These are phyloP conservation scores for Paraurostyla sp. DNA, from an alignment of 73 alveolate species.

Conservation along the genomic window DNA sequence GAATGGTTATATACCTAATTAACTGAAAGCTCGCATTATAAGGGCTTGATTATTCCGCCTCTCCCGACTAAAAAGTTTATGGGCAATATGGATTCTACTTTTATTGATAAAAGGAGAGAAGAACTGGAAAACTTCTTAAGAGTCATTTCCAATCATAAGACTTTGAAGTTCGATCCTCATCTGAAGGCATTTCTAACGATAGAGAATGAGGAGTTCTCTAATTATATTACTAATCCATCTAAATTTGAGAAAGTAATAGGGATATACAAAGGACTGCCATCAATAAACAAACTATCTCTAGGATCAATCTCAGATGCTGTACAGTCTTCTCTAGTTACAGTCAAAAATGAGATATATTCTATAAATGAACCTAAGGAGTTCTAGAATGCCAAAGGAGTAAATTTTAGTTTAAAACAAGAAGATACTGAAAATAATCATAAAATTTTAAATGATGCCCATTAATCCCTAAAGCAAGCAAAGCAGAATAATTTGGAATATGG, in stretches of 20 bases:
- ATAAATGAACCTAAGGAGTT: slow-evolving; percentile 23
- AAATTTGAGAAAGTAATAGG: slow-evolving; percentile 35
- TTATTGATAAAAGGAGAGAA: slow-evolving; percentile 54
- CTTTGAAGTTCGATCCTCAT: slow-evolving; percentile 4
- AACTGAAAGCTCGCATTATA: slow-evolving; percentile 42
- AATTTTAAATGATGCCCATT: not conserved
- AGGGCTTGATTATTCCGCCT: slow-evolving; percentile 70
- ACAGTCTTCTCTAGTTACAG: slow-evolving; percentile 7
- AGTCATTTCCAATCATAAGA: not conserved
- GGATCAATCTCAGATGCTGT: slow-evolving; percentile 46
- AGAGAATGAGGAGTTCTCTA: slow-evolving; percentile 3
- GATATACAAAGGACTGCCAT: not conserved
- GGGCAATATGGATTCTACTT: slow-evolving; percentile 39
- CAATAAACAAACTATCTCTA: not conserved
- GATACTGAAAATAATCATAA: not conserved
- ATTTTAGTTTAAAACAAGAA: not conserved
- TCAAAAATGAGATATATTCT: not conserved
- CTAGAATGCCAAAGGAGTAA: not conserved
- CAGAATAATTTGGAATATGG: not conserved
- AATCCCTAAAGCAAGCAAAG: not conserved
- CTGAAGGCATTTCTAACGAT: slow-evolving; percentile 16
- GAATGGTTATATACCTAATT: slow-evolving; percentile 72
- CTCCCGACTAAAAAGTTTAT: slow-evolving; percentile 66
- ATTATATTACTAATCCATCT: slow-evolving; percentile 9
- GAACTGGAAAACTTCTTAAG: slow-evolving; percentile 56